These are phyloP conservation scores for Saccharomycopsis sp. DNA, from an alignment of 805 yeast species.

Conservation along the genomic window DNA sequence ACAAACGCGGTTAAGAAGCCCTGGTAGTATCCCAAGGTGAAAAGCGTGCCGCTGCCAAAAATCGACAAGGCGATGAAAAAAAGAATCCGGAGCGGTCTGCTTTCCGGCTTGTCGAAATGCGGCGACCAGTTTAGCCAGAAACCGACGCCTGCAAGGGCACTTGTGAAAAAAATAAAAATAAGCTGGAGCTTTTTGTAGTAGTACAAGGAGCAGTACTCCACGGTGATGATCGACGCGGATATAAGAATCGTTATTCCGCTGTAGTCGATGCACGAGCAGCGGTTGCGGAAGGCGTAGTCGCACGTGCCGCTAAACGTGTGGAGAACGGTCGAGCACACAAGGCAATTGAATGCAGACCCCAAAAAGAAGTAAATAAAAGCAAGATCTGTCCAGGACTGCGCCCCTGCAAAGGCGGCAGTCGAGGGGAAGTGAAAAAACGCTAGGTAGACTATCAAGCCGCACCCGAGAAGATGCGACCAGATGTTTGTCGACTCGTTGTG, in stretches of 20 bases:
- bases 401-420: conserved; percentile 39
- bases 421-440: conserved; percentile 57
- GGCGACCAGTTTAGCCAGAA: conserved; percentile 88
- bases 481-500: conserved; percentile 92
- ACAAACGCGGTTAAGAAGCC: conserved; percentile 47
- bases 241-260: conserved; percentile 89
- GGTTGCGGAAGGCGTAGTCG: conserved; percentile 50
- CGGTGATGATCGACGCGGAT: conserved; percentile 80
- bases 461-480: conserved; percentile 85
- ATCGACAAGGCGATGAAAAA: conserved; percentile 76
- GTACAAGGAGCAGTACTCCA: conserved; percentile 74
- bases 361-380: conserved; percentile 58
- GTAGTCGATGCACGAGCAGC: conserved; percentile 90
- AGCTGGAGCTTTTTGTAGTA: conserved; percentile 45
- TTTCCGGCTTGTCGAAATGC: conserved; percentile 79
- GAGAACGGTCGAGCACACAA: conserved; percentile 78
- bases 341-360: conserved; percentile 67
- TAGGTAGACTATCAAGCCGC: conserved; percentile 49
- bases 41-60: conserved; percentile 63
- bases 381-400: conserved; percentile 32
- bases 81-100: conserved; percentile 68
- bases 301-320: conserved; percentile 85
- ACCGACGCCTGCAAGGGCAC: conserved; percentile 64
- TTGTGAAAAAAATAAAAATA: conserved; percentile 52
- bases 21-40: conserved; percentile 46